Evolutionary conservation across 148 eudicot species (phyloP), one percentile per base, ranked within the genome.

Genomic region (Silene uniflora): DNA sequence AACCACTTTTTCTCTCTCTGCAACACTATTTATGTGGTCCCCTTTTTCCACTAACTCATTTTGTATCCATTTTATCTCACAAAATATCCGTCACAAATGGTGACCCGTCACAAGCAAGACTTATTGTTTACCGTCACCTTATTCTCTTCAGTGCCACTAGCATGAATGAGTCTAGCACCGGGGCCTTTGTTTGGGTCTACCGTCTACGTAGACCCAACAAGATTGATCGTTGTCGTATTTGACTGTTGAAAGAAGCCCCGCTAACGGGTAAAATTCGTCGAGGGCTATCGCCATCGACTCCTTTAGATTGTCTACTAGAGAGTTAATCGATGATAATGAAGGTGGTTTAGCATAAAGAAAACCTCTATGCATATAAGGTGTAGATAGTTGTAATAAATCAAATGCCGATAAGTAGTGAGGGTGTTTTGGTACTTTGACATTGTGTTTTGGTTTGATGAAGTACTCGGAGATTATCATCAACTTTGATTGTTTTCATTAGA

Each of bases 201-300:
- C 62, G 27, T 79, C 70, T 2, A 79, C 55, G 23, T 56, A 69
- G 39, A 74, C 39, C 69, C 27, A 74, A 1, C 25, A 67, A 46
- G 32, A 11, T 12, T 49, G 62, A 0, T 74, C 74, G 9, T 68
- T 42, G 12, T 66, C 27, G 59, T 66, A 60, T 10, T 35, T 42
- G 1, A 44, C 0, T 5, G 81, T 78, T 16, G 29, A 73, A 0
- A 79, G 69, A 5, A 67, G 74, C 0, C 81, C 81, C 0, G 77
- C 39, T 14, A 78, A 32, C 1, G 77, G 77, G 44, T 78, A 78
- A 64, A 73, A 78, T 10, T 78, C 77, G 39, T 74, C 55, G 1
- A 79, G 73, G 42, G 54, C 29, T 4, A 68, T 58, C 22, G 70
- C 32, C 1, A 79, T 59, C 1, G 77, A 79, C 8, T 27, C 1